Conservation (phyloP, 257 asterid genomes). For the Penstemon davidsonii region DNA sequence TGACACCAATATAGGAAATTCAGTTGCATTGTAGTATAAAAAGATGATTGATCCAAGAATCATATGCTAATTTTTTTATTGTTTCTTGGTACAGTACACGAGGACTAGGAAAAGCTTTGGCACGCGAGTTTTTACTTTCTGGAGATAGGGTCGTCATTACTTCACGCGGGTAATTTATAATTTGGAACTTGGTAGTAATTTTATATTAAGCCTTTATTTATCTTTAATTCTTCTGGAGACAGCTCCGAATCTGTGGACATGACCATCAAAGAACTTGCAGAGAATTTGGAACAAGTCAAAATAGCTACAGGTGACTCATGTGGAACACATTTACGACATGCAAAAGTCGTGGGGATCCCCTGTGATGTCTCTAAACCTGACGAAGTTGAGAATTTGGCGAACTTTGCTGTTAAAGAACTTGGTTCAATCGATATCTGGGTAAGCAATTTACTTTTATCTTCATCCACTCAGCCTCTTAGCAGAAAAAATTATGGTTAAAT, state of each 20-base stretch:
- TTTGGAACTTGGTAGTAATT: constrained; percentile 19
- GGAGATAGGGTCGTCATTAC: constrained; percentile 90
- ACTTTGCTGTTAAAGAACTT: constrained; percentile 66
- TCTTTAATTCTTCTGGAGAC: constrained; percentile 40
- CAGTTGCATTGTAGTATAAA: neutral
- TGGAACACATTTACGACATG: constrained; percentile 48
- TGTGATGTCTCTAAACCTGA: constrained; percentile 94
- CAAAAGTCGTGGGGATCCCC: constrained; percentile 78
- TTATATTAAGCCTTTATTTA: constrained; percentile 19
- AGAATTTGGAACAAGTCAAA: constrained; percentile 62
- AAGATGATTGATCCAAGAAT: too few species aligned
- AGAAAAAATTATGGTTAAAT: neutral
- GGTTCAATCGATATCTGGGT: constrained; percentile 92
- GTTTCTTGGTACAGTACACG: constrained; percentile 70
- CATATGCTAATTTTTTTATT: too few species aligned
- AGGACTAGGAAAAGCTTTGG: constrained; percentile 98
- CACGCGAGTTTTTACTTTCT: constrained; percentile 89
- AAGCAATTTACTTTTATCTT: constrained; percentile 23
- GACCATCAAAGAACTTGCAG: constrained; percentile 76
- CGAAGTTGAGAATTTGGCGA: constrained; percentile 70
- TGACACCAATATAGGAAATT: neutral
- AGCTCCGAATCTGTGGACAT: constrained; percentile 76
- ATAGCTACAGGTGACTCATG: constrained; percentile 48
- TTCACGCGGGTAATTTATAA: constrained; percentile 71
- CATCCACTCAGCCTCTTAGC: neutral